Evolutionary conservation across 768 basidiomycete species (phyloP).

Genomic region (Russula compacta): DNA sequence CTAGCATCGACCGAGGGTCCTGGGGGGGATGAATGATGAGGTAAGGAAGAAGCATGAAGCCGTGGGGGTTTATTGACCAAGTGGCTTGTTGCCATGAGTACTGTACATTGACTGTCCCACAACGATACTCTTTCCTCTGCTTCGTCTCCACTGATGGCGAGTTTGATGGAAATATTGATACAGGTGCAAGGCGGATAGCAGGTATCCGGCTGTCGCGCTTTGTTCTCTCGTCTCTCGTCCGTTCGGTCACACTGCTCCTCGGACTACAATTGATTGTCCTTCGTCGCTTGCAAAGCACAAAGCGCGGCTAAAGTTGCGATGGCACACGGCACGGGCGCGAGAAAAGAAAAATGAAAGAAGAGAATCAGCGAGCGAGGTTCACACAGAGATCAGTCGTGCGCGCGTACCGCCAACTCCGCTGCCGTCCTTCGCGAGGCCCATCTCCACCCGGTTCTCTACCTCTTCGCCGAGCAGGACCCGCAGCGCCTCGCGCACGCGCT

Average conservation of each 20-base stretch:
- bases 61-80: too few species aligned
- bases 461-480: conserved; percentile 68
- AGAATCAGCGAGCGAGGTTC: conserved; percentile 7
- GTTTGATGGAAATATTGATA: too few species aligned
- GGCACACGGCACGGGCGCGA: too few species aligned
- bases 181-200: too few species aligned
- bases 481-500: conserved; percentile 64
- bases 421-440: conserved; percentile 95
- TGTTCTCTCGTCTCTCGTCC: not conserved
- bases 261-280: conserved; percentile 29
- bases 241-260: not conserved
- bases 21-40: too few species aligned
- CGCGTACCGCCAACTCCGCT: conserved; percentile 91
- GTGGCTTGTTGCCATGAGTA: too few species aligned
- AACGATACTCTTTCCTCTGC: too few species aligned
- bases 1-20: too few species aligned
- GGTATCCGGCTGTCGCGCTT: too few species aligned
- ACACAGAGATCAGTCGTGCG: conserved; percentile 24
- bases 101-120: too few species aligned
- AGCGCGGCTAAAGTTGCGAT: conserved; percentile 54
- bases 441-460: conserved; percentile 69
- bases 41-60: too few species aligned
- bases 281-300: conserved; percentile 75
- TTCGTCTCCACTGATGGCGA: too few species aligned
- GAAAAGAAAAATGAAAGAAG: not conserved